Base-by-base conservation (phyloP, 257 asterid species). In the Solanum dulcamara region DNA sequence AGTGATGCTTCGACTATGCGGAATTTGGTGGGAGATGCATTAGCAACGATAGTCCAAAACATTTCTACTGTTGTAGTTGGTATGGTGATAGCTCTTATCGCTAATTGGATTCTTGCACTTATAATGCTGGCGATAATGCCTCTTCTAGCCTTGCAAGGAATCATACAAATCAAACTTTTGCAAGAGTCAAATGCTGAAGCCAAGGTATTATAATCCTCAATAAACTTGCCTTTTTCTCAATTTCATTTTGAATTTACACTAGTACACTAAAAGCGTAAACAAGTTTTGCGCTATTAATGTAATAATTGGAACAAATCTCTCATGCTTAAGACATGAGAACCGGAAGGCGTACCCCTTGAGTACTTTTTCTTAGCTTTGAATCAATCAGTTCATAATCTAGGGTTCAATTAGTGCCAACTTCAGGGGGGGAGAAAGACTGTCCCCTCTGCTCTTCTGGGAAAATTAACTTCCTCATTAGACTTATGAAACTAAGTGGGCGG, bases 81-180 rank as follows among this genome's bases (percentile, higher is more conserved):
- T 48, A 79, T 92, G 89, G 33, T 85, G 83, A 91, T 93, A 33
- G 93, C 90, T 5, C 90, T 92, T 33, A 85, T 46, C 14, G 95
- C 94, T 9, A 94, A 94, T 86, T 94, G 95, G 95, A 81, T 81
- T 77, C 85, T 92, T 3, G 89, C 95, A 3, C 84, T 91, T 42
- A 84, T 91, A 18, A 84, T 88, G 14, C 50, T 91, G 7, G 71
- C 81, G 10, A 82, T 92, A 92, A 53, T 94, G 5, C 98, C 97
- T 72, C 89, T 94, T 37, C 83, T 93, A 24, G 98, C 92, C 28
- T 84, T 94, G 0, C 90, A 92, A 84, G 97, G 96, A n/a, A 93
- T 90, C 81, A 33, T 92, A 86, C 94, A 91, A 12, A 86, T 92
- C 92, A 93, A 88, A 67, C 89, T 89, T 53, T 8, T 92, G 12